Evolutionary conservation across 257 asterid species (phyloP).

Genomic region (Nicotiana knightiana): DNA sequence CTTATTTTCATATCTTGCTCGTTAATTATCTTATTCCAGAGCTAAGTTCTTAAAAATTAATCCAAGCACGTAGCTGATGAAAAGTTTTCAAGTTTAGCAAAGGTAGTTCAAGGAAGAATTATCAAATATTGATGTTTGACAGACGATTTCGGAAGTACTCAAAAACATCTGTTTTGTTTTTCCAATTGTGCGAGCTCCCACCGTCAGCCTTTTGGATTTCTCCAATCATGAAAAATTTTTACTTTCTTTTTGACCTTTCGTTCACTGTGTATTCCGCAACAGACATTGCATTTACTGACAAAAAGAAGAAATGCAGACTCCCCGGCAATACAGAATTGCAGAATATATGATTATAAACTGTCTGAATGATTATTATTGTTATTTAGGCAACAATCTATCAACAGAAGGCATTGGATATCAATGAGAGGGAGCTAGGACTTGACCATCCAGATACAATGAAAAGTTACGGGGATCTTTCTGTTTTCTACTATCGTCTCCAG

Average conservation of each 20-base stretch:
- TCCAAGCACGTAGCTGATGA: not conserved
- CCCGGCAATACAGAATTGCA: not conserved
- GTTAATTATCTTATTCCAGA: not conserved
- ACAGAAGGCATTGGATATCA: slow-evolving; percentile 96
- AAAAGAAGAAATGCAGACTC: not conserved
- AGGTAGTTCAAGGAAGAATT: not conserved
- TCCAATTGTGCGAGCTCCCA: not conserved
- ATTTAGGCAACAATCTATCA: slow-evolving; percentile 90
- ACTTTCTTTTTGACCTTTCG: not conserved
- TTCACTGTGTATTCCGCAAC: not conserved
- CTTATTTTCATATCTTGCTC: not conserved
- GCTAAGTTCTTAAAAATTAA: not conserved
- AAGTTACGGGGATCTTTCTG: slow-evolving; percentile 98
- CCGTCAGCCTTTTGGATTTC: not conserved
- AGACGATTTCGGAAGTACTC: not conserved
- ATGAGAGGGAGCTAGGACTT: slow-evolving; percentile 98
- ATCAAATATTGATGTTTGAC: not conserved
- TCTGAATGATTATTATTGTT: slow-evolving; percentile 11
- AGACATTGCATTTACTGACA: not conserved
- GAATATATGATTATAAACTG: not conserved
- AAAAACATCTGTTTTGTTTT: not conserved
- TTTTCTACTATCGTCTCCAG: slow-evolving; percentile 96
- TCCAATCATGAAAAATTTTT: not conserved
- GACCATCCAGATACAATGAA: slow-evolving; percentile 99
- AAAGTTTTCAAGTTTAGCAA: not conserved